These are phyloP conservation scores for Silene vulgaris DNA, from an alignment of 179 eudicot genomes.

Conservation along the genomic window DNA sequence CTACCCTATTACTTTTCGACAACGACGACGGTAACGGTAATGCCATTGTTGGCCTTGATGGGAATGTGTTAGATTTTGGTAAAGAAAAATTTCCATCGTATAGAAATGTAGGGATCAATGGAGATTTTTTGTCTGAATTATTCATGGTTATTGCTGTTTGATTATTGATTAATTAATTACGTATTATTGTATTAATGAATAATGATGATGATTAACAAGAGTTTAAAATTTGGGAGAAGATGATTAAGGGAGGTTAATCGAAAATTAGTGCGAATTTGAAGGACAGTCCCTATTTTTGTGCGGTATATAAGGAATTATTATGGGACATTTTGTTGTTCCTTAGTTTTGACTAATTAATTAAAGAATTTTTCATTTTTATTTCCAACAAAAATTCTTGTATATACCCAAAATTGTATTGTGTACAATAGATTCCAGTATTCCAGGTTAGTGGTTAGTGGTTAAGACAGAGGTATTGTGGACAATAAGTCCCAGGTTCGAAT, in stretches of 20 bases:
- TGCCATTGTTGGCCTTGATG: neutral
- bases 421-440: no score
- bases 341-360: no score
- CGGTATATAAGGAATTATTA: neutral
- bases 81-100: conserved; percentile 23
- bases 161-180: no score
- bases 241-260: neutral
- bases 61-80: neutral
- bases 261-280: conserved; percentile 11
- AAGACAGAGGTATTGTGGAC: no score
- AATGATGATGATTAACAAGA: neutral
- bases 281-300: conserved; percentile 12
- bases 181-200: neutral
- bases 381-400: no score
- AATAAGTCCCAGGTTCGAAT: no score
- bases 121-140: conserved; percentile 24
- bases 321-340: no score
- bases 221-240: neutral
- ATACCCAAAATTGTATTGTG: no score
- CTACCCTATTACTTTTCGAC: neutral
- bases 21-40: neutral
- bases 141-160: neutral
- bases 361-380: no score
- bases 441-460: no score
- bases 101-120: conserved; percentile 49